Evolutionary conservation across 73 alveolate species (phyloP).

Genomic region (Tetrahymena borealis): DNA sequence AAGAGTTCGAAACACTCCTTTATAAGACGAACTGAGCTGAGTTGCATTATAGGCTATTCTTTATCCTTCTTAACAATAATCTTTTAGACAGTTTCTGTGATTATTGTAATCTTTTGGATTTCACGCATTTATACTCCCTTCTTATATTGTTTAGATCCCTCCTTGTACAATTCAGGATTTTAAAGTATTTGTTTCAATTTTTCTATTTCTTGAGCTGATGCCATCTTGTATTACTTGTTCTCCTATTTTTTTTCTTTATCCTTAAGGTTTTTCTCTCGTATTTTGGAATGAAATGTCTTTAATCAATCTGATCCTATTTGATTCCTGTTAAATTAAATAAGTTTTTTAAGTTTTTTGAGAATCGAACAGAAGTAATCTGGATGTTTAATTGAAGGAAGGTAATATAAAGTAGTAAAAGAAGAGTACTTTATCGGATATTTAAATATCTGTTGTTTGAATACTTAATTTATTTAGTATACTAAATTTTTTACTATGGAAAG

Average conservation of each 20-base stretch:
- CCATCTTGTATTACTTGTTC: neutral
- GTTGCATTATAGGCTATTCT: neutral
- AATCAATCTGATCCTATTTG: too few species aligned
- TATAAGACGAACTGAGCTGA: neutral
- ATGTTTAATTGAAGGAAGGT: too few species aligned
- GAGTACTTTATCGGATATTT: too few species aligned
- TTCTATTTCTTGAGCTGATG: neutral
- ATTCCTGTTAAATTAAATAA: too few species aligned
- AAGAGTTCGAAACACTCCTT: neutral
- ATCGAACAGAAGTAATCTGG: too few species aligned
- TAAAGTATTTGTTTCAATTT: neutral
- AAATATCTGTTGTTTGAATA: too few species aligned
- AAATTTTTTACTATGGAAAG: too few species aligned
- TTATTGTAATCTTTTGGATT: neutral
- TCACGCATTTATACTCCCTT: neutral
- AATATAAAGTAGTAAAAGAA: too few species aligned
- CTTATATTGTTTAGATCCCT: neutral
- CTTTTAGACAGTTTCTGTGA: neutral
- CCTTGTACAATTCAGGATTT: neutral
- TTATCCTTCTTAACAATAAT: neutral
- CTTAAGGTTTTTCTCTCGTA: too few species aligned
- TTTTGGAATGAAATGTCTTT: too few species aligned
- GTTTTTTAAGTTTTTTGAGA: too few species aligned
- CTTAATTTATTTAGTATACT: too few species aligned
- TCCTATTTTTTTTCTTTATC: neutral